A percentile compares a stretch with the other conserved stretches of the same genome.
Conservation (phyloP, 176 grass and related monocot genomes). For the Thalia dealbata region DNA sequence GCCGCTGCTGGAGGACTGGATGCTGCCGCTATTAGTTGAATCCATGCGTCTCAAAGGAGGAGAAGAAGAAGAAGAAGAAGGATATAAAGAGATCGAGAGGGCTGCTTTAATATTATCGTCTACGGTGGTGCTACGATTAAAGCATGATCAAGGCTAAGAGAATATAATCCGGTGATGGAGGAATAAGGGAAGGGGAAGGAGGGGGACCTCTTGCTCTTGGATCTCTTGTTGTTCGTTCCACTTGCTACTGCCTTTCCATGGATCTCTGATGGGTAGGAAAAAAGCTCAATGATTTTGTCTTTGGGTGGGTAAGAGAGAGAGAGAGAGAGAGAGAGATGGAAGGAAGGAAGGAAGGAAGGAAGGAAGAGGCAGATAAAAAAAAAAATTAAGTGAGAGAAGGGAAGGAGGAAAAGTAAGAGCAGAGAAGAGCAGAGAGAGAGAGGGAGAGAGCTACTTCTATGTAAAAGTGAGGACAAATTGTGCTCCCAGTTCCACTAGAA, state of each 20-base stretch:
- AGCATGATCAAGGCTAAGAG: neutral
- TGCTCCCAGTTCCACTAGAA: slow-evolving; percentile 13
- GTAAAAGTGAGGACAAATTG: slow-evolving; percentile 22
- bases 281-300: neutral
- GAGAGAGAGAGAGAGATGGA: slow-evolving; percentile 12
- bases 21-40: slow-evolving; percentile 77
- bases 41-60: slow-evolving; percentile 28
- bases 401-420: neutral
- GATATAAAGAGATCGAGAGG: neutral
- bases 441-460: neutral
- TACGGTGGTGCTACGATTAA: too few species aligned
- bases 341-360: neutral
- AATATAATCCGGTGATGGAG: slow-evolving; percentile 13
- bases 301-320: slow-evolving; percentile 6
- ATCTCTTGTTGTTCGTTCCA: neutral
- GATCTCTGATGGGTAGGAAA: slow-evolving; percentile 13
- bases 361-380: slow-evolving; percentile 5
- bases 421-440: slow-evolving; percentile 5
- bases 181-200: neutral
- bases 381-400: slow-evolving; percentile 4
- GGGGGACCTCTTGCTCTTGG: neutral
- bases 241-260: slow-evolving; percentile 3
- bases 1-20: slow-evolving; percentile 50
- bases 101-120: too few species aligned
- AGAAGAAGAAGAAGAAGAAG: neutral